Base-by-base conservation (phyloP, 495 filamentous ascomycete genomes). In the Platismatia glauca region DNA sequence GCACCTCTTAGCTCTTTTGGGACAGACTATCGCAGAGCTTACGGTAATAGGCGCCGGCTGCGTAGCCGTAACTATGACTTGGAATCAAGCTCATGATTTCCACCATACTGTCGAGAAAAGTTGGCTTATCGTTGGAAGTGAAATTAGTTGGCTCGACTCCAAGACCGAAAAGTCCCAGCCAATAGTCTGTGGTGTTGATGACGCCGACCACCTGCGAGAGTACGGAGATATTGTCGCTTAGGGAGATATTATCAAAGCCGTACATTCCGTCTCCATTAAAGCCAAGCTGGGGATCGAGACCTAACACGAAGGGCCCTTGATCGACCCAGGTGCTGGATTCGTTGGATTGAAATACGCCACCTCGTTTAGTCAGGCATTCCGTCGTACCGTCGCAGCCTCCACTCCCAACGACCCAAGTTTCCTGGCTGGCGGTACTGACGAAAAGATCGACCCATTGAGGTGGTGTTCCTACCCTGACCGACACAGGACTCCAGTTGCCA, bases 61-160 rank as follows among this genome's bases (percentile, higher is more conserved):
- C 87, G 67, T 84, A 88, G 55, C 84, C 85, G 67, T 85, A 88
- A 65, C 79, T 84, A 50, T 85, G 76, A 58, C 82, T 86, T 33
- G 84, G 81, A 60, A 86, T 84, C 3, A 63, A 64, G 35, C 80
- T 80, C 57, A 75, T 71, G 46, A 76, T 71, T 58, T 82, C 72
- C 39, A 81, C 78, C 56, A 85, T 65, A 37, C 53, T 62, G 24
- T 48, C 44, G 43, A 68, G 22, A 33, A 62, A 68, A 41, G 62
- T 56, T 37, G 63, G 58, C 43, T 59, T 53, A 41, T 62, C 57
- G 6, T 15, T 22, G 50, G 55, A 55, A 43, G 68, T 67, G n/a
- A 67, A 62, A 29, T 64, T 62, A 3, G 64, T 64, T 24, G 66
- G 59, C 39, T 61, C 58, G n/a, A 66, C 43, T 29, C 64, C 84